Conservation (phyloP, 2,329 filamentous ascomycete genomes). For the Beauveria brongniartii region DNA sequence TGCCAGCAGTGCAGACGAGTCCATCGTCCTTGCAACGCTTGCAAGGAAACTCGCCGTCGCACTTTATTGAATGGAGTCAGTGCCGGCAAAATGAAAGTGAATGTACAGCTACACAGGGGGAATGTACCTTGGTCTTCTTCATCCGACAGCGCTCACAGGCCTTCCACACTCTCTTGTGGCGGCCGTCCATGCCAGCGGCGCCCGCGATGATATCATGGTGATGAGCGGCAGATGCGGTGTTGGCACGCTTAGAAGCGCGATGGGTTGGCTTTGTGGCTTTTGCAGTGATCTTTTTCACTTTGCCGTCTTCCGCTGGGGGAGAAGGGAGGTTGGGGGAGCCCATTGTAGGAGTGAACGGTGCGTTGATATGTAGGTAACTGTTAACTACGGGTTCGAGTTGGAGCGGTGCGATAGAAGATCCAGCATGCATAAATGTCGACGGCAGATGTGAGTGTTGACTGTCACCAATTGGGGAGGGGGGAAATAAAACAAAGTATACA, state of each 20-base stretch:
- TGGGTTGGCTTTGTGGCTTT: constrained; percentile 43
- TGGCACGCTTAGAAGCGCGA: constrained; percentile 43
- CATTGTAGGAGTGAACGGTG: constrained; percentile 29
- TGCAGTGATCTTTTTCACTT: constrained; percentile 26
- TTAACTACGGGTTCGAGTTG: neutral
- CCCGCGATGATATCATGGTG: constrained; percentile 30
- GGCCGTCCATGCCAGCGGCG: constrained; percentile 37
- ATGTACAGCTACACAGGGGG: neutral
- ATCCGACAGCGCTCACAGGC: constrained; percentile 59
- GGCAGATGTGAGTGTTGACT: neutral
- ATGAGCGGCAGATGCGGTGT: constrained; percentile 25
- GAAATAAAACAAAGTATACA: neutral
- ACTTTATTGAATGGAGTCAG: constrained; percentile 30
- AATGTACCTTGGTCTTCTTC: constrained; percentile 59
- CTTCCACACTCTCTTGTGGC: constrained; percentile 60
- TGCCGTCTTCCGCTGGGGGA: constrained; percentile 42
- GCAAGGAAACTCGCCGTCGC: constrained; percentile 58
- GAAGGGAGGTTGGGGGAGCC: constrained; percentile 41
- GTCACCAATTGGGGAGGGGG: neutral
- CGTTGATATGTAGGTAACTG: neutral
- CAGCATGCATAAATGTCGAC: neutral
- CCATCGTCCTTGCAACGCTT: constrained; percentile 60
- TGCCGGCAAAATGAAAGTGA: too few species aligned
- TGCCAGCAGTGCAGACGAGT: constrained; percentile 54
- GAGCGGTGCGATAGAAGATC: neutral